phyloP scores from a whole-genome alignment of 2,329 filamentous ascomycete genomes.

The Aspergillus sp. region DNA sequence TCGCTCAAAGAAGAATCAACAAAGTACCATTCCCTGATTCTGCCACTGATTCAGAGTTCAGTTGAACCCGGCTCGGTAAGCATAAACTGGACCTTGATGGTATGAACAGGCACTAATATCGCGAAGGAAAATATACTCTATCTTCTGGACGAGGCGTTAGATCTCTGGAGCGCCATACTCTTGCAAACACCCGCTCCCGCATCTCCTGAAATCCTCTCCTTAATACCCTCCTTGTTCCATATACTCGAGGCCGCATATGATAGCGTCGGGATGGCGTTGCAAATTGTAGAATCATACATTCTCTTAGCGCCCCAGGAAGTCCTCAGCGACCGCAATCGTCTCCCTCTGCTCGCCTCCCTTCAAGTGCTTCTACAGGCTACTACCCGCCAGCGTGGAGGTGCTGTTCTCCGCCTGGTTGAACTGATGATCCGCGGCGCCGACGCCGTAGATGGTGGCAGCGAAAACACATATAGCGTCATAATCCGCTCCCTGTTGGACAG shows the following conservation, averaged over 20 bases:
- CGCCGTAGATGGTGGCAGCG: slow-evolving; percentile 60
- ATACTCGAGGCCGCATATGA: slow-evolving; percentile 70
- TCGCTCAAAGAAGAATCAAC: slow-evolving; percentile 80
- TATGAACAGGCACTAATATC: slow-evolving; percentile 12
- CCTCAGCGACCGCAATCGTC: slow-evolving; percentile 45
- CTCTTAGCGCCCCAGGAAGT: slow-evolving; percentile 61
- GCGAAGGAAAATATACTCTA: slow-evolving; percentile 69
- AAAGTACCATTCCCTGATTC: slow-evolving; percentile 76
- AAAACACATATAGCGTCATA: slow-evolving; percentile 65
- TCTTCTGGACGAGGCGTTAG: slow-evolving; percentile 87
- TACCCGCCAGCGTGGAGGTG: slow-evolving; percentile 44
- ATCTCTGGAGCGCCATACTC: slow-evolving; percentile 81
- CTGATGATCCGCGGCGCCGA: slow-evolving; percentile 67
- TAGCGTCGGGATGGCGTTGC: slow-evolving; percentile 64
- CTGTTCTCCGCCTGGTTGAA: slow-evolving; percentile 60
- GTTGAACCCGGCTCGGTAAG: slow-evolving; percentile 73
- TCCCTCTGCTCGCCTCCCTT: slow-evolving; percentile 43
- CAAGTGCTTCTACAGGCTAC: slow-evolving; percentile 46
- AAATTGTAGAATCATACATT: slow-evolving; percentile 72
- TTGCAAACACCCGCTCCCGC: slow-evolving; percentile 66
- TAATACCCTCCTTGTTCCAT: slow-evolving; percentile 67
- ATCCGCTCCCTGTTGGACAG: slow-evolving; percentile 68
- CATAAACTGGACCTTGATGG: slow-evolving; percentile 4
- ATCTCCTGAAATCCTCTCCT: slow-evolving; percentile 63
- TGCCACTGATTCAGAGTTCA: slow-evolving; percentile 81